Evolutionary conservation across 148 eudicot genomes (phyloP).

Genomic region (Fagopyrum homotropicum): DNA sequence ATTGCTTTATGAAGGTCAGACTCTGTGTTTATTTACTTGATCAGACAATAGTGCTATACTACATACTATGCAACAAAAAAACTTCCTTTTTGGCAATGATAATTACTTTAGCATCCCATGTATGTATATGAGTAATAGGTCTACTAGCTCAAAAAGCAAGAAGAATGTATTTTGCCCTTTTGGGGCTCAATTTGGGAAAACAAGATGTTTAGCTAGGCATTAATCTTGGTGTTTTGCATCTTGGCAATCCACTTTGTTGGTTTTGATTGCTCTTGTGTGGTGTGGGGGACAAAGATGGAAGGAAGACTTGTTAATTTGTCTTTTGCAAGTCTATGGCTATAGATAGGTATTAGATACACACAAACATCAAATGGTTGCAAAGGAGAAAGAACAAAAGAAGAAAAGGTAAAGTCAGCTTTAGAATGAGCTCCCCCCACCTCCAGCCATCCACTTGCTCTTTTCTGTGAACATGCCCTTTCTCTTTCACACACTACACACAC

Average conservation of each 20-base stretch:
- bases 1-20: constrained; percentile 5
- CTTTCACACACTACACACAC: constrained; percentile 5
- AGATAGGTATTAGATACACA: no score
- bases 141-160: no score
- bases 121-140: no score
- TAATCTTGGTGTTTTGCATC: background rate
- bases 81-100: background rate
- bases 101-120: no score
- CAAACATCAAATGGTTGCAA: background rate
- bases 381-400: background rate
- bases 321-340: background rate
- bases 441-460: constrained; percentile 8
- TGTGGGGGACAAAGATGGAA: background rate
- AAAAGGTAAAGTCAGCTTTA: background rate
- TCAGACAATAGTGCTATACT: background rate
- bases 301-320: background rate
- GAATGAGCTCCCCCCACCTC: background rate
- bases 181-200: no score
- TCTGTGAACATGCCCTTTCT: constrained; percentile 8
- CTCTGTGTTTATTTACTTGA: background rate
- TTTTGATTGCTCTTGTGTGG: background rate
- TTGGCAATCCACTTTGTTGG: background rate
- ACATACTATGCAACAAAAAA: background rate
- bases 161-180: no score
- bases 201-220: background rate